Percentiles rank a stretch among this genome's conserved stretches.
phyloP scores from a whole-genome alignment of 1,284 basidiomycete species.

The Coniophora puteana region DNA sequence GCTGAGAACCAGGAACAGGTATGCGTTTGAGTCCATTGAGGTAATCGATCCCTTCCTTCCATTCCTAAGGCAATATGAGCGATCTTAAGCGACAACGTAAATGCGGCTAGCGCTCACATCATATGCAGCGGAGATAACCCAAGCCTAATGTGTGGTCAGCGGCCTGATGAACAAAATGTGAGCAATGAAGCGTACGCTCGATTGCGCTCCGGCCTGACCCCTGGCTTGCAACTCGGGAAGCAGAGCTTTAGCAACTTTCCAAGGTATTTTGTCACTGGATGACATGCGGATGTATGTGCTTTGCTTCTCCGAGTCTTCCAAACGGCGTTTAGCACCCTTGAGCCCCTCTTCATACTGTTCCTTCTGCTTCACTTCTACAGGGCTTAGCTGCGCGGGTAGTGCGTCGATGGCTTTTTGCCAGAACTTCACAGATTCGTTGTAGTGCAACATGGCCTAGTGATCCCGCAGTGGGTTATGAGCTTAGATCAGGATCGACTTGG shows the following conservation, averaged over 20 bases:
- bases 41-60: conserved; percentile 12
- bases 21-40: conserved; percentile 13
- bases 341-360: conserved; percentile 22
- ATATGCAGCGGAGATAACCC: conserved; percentile 30
- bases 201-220: conserved; percentile 4
- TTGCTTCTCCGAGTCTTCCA: conserved; percentile 2
- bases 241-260: conserved; percentile 18
- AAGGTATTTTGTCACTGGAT: conserved; percentile 19
- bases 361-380: conserved; percentile 22
- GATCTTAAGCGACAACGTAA: not conserved
- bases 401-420: conserved; percentile 22
- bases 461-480: not conserved
- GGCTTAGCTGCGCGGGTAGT: conserved; percentile 17
- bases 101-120: conserved; percentile 17
- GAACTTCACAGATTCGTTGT: conserved; percentile 11
- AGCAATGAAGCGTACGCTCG: conserved; percentile 14
- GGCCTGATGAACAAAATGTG: not conserved
- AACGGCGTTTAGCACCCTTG: conserved; percentile 8
- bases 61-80: conserved; percentile 12
- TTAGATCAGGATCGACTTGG: not conserved
- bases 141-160: conserved; percentile 21
- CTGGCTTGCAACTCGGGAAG: conserved; percentile 10
- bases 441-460: conserved; percentile 16
- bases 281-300: too few relatives aligned
- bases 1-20: conserved; percentile 2